Percentiles rank a stretch among this genome's conserved stretches.
These are phyloP conservation scores for Meyerozyma carpophila DNA, from an alignment of 1,139 yeast genomes.

Conservation along the genomic window DNA sequence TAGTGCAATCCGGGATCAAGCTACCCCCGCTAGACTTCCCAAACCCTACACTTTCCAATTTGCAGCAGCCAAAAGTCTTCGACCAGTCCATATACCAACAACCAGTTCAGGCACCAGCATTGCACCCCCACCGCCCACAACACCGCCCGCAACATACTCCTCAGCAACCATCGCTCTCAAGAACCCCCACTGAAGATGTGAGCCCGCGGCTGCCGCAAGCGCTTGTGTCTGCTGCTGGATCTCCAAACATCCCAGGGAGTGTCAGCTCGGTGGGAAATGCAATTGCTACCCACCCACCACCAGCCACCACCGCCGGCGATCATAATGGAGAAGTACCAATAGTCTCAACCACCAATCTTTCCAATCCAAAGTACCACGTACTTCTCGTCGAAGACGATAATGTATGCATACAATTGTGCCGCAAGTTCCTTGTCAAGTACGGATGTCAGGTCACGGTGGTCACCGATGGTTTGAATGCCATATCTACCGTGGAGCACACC, in stretches of 20 bases:
- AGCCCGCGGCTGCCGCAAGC: conserved; percentile 4
- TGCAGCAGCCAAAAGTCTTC: conserved; percentile 11
- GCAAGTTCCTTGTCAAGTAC: conserved; percentile 74
- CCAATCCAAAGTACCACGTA: conserved; percentile 57
- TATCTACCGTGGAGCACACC: conserved; percentile 68
- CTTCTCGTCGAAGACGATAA: conserved; percentile 83
- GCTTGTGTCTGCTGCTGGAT: conserved; percentile 6
- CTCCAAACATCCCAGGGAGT: conserved; percentile 5
- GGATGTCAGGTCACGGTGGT: conserved; percentile 94
- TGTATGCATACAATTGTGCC: conserved; percentile 72
- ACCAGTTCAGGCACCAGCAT: conserved; percentile 5
- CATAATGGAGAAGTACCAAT: conserved; percentile 5
- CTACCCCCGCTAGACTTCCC: conserved; percentile 62
- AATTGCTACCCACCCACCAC: conserved; percentile 5
- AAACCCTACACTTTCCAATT: conserved; percentile 22
- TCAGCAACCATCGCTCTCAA: conserved; percentile 3
- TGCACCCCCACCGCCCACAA: conserved; percentile 2
- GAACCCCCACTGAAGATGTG: conserved; percentile 4
- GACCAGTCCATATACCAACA: conserved; percentile 4
- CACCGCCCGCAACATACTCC: neutral
- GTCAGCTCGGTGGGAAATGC: conserved; percentile 6
- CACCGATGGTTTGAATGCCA: conserved; percentile 87
- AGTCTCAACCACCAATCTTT: conserved; percentile 26
- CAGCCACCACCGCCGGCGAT: conserved; percentile 2
- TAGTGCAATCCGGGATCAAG: conserved; percentile 57